Base-by-base conservation (phyloP, 2,329 filamentous ascomycete species). In the Elsinoe fawcettii region DNA sequence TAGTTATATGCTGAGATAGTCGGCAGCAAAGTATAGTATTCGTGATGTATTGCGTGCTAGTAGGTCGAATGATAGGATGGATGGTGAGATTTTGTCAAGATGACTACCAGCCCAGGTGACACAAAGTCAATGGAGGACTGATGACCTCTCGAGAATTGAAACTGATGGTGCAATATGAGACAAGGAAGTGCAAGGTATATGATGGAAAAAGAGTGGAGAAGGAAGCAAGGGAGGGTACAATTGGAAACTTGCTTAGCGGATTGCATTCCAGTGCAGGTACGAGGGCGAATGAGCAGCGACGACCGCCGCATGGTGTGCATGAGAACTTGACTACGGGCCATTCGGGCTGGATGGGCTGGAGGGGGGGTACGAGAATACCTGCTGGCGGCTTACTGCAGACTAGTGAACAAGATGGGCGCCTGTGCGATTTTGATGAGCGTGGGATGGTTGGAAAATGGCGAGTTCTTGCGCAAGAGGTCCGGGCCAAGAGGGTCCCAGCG, bases 251-350 rank as follows among this genome's bases (percentile, higher is more conserved):
- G 54, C 54, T 56, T 34, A 34, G 25, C 20, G 22, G 43, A 14
- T 37, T 47, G 54, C 54, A 56, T 34, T 37, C 27, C 23, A 47
- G 32, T 47, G 37, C 54, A 56, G 54, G 54, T 49, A 47, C 43
- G 16, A 34, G 43, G 54, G 41, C 41, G 54, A 46, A 56, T 46
- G 43, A 56, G 43, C 37, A 56, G 54, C 54, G 47, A 56, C 23
- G 54, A 56, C 49, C 54, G 54, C 54, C 41, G 54, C 54, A 46
- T 49, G 54, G 54, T 56, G 43, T 22, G 41, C 30, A 56, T 47
- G 30, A 37, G 30, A 41, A 56, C 16, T 39, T 53, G 53, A 43
- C 53, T 55, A 54, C 32, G 32, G 51, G 30, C 32, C 51, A 54
- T 54, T 25, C 51, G 51, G 51, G 34, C 23, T 54, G 51, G 20